Percentiles rank a stretch among this genome's conserved stretches.
phyloP scores from a whole-genome alignment of 2,329 filamentous ascomycete species.

The Trichoderma pleuroti region DNA sequence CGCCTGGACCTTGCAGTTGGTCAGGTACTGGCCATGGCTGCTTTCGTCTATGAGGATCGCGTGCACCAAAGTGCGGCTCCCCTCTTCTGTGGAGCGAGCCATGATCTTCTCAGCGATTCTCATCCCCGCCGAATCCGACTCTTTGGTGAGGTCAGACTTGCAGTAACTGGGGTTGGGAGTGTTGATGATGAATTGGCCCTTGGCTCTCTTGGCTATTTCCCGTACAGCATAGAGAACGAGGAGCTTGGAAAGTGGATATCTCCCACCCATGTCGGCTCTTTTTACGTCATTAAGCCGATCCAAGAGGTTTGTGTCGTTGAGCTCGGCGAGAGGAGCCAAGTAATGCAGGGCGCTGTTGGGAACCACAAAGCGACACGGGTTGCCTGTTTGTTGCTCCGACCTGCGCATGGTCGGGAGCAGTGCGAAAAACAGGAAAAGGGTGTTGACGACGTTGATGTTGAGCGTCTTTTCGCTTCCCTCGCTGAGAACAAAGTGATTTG shows the following conservation, averaged over 20 bases:
- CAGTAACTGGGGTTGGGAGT: background rate
- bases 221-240: background rate
- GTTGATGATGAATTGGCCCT: conserved; percentile 2
- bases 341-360: conserved; percentile 4
- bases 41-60: background rate
- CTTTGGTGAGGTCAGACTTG: background rate
- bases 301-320: background rate
- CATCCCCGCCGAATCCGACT: background rate
- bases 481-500: background rate
- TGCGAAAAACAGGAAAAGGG: conserved; percentile 13
- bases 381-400: background rate
- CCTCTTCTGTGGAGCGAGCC: conserved; percentile 5
- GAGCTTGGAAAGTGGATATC: background rate
- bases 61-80: background rate
- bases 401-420: conserved; percentile 7
- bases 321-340: background rate
- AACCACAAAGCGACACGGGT: background rate
- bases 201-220: background rate
- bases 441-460: conserved; percentile 20
- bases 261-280: background rate
- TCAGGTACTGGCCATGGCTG: background rate
- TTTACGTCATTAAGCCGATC: background rate
- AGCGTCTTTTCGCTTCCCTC: conserved; percentile 12
- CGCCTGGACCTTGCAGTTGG: background rate
- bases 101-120: background rate